These are phyloP conservation scores for Salvia rosmarinus DNA, from an alignment of 257 asterid genomes.

Conservation along the genomic window DNA sequence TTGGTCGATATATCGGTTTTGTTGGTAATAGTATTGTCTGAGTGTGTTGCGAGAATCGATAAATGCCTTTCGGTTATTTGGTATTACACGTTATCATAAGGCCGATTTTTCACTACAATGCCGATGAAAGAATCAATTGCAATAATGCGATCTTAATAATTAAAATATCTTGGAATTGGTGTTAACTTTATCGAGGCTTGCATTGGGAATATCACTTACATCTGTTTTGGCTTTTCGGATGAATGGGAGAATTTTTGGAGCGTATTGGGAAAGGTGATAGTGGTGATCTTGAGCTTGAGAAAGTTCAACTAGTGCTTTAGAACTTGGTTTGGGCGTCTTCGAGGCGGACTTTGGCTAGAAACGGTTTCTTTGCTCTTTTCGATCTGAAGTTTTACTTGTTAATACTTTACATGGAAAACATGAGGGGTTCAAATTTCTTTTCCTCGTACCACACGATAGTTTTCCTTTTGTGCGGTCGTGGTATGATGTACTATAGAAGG, in stretches of 20 bases:
- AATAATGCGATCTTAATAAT: too few relatives aligned
- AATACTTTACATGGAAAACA: conserved; percentile 7
- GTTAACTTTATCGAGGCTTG: too few relatives aligned
- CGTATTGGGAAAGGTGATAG: conserved; percentile 72
- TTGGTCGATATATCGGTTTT: background rate
- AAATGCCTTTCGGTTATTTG: background rate
- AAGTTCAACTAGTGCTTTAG: conserved; percentile 70
- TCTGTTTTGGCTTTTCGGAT: conserved; percentile 45
- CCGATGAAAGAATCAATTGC: background rate
- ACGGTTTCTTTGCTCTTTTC: conserved; percentile 54
- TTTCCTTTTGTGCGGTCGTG: conserved; percentile 69
- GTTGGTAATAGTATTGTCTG: background rate
- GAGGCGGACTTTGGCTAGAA: conserved; percentile 95
- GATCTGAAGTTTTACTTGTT: conserved; percentile 8
- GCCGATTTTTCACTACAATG: background rate
- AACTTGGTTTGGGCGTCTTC: conserved; percentile 98
- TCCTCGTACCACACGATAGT: background rate
- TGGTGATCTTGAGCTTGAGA: conserved; percentile 79
- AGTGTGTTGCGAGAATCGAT: conserved; percentile 9
- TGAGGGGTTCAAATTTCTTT: background rate
- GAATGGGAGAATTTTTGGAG: conserved; percentile 98
- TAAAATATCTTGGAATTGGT: too few relatives aligned
- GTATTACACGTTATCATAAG: background rate
- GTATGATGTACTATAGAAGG: conserved; percentile 99
- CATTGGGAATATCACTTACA: too few relatives aligned